phyloP scores from a whole-genome alignment of 805 yeast species.

The Scheffersomyces ergatensis region DNA sequence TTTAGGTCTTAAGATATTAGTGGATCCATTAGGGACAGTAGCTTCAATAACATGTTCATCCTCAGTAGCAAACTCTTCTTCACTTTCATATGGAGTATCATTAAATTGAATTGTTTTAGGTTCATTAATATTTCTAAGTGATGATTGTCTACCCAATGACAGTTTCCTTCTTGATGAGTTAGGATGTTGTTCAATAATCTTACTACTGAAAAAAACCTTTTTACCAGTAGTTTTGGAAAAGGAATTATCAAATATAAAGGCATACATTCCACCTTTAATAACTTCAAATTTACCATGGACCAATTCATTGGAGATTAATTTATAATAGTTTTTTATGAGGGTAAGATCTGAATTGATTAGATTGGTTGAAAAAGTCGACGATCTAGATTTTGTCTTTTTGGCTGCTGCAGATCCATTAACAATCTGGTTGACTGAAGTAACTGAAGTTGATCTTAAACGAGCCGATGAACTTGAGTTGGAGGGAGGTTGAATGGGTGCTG shows the following conservation, averaged over 20 bases:
- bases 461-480: neutral
- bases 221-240: conserved; percentile 84
- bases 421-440: conserved; percentile 9
- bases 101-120: neutral
- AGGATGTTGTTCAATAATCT: conserved; percentile 11
- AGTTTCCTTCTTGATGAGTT: neutral
- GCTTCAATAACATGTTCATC: too few relatives aligned
- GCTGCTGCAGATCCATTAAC: conserved; percentile 12
- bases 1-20: conserved; percentile 19
- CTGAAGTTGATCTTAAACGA: conserved; percentile 9
- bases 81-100: conserved; percentile 1
- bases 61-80: neutral
- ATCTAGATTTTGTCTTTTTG: conserved; percentile 34
- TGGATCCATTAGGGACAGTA: conserved; percentile 17
- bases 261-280: conserved; percentile 66
- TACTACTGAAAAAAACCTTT: conserved; percentile 63
- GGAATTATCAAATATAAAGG: conserved; percentile 89
- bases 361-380: conserved; percentile 32
- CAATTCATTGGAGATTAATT: conserved; percentile 52
- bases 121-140: neutral
- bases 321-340: conserved; percentile 57
- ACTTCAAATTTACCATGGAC: conserved; percentile 63
- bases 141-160: neutral
- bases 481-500: conserved; percentile 3
- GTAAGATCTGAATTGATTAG: conserved; percentile 41